Evolutionary conservation across 805 yeast species (phyloP).

Genomic region (Saturnispora quitensis): DNA sequence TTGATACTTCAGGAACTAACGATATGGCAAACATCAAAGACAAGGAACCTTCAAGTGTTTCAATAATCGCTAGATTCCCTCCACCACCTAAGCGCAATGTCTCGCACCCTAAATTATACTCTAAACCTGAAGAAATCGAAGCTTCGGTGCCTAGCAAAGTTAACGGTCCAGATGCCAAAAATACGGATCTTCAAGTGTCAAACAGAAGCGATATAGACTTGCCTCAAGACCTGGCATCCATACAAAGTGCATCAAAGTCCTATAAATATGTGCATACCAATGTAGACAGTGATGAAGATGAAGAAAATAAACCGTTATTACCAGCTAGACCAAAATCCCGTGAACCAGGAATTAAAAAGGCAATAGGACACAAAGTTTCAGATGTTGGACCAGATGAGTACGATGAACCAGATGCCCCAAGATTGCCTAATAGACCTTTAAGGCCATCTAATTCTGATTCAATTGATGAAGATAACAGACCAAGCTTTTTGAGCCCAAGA

Average conservation of each 20-base stretch:
- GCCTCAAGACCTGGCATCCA: background rate
- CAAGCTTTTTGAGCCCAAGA: constrained; percentile 8
- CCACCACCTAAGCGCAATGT: constrained; percentile 9
- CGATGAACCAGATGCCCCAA: background rate
- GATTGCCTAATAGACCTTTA: background rate
- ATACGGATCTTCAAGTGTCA: background rate
- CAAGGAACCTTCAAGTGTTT: background rate
- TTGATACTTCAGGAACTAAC: constrained; percentile 5
- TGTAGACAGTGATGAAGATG: background rate
- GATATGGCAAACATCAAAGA: background rate
- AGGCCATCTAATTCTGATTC: background rate
- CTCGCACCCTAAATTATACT: background rate
- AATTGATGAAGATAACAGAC: background rate
- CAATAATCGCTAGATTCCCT: background rate
- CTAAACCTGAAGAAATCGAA: background rate
- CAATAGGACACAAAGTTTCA: background rate
- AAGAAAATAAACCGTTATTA: background rate
- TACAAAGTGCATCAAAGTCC: too few relatives aligned
- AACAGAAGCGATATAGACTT: background rate
- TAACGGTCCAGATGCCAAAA: background rate
- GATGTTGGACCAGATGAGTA: background rate
- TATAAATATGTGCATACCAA: background rate
- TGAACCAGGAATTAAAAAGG: background rate
- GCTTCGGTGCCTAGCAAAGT: background rate
- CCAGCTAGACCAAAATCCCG: constrained; percentile 1